A percentile compares a stretch with the other conserved stretches of the same genome.
phyloP scores from a whole-genome alignment of 768 basidiomycete genomes.

The Mycena venus region DNA sequence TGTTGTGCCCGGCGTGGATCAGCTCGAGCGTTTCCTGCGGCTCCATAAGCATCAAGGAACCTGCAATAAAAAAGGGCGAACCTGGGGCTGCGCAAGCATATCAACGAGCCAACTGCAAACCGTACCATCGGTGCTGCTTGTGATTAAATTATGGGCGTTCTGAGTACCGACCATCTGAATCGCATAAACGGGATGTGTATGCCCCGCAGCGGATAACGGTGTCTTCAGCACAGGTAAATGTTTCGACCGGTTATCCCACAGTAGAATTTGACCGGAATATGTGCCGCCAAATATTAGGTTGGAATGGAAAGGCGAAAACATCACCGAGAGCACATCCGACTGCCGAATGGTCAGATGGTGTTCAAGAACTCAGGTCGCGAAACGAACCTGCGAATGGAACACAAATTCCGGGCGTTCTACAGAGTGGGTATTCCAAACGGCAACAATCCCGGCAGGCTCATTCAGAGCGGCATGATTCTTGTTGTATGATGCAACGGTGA shows the following conservation, averaged over 20 bases:
- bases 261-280: conserved; percentile 97
- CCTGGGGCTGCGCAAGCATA: conserved; percentile 98
- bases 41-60: neutral
- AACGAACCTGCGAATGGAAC: conserved; percentile 94
- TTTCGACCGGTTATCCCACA: conserved; percentile 98
- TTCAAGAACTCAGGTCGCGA: neutral
- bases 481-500: conserved; percentile 96
- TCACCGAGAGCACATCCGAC: conserved; percentile 98
- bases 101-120: conserved; percentile 99
- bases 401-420: conserved; percentile 97
- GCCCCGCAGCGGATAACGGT: conserved; percentile 94
- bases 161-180: conserved; percentile 99
- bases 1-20: conserved; percentile 90
- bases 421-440: conserved; percentile 97
- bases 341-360: conserved; percentile 49
- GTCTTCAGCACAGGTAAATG: conserved; percentile 97
- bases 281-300: conserved; percentile 98
- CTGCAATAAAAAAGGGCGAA: conserved; percentile 43
- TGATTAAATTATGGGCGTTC: conserved; percentile 97
- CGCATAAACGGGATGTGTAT: conserved; percentile 98
- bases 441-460: conserved; percentile 97
- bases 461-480: conserved; percentile 94
- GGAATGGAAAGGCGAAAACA: conserved; percentile 97
- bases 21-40: conserved; percentile 93
- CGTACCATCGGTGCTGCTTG: conserved; percentile 95